Evolutionary conservation across 306 rosid genomes (phyloP).

Genomic region (Albizia julibrissin): DNA sequence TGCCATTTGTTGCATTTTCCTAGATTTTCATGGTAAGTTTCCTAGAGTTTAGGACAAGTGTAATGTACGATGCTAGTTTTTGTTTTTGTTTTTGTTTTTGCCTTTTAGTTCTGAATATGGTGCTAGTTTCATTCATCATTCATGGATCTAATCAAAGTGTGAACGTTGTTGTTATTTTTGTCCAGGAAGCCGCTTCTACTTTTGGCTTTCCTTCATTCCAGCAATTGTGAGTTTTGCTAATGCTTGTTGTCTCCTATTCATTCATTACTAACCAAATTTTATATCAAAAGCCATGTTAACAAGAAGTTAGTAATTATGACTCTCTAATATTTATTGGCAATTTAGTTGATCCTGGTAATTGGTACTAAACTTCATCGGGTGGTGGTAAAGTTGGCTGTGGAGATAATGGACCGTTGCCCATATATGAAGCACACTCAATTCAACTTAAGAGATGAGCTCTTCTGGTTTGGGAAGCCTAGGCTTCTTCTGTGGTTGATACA

Average conservation of each 20-base stretch:
- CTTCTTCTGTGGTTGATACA: slow-evolving; percentile 71
- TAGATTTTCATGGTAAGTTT: slow-evolving; percentile 81
- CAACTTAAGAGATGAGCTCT: slow-evolving; percentile 79
- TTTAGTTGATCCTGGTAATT: slow-evolving; percentile 73
- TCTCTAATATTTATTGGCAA: slow-evolving; percentile 18
- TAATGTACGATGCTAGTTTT: not conserved
- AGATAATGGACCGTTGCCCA: slow-evolving; percentile 56
- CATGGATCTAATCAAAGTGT: slow-evolving; percentile 22
- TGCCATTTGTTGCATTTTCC: slow-evolving; percentile 76
- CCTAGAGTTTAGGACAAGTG: not conserved
- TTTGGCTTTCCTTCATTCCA: slow-evolving; percentile 94
- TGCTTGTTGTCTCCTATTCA: not conserved
- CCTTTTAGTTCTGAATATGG: not conserved
- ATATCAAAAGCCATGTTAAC: not conserved
- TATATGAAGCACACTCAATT: slow-evolving; percentile 43
- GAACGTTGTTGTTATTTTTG: slow-evolving; percentile 31
- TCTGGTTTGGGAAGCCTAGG: slow-evolving; percentile 92
- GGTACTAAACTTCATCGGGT: slow-evolving; percentile 88
- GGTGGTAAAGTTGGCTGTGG: slow-evolving; percentile 89
- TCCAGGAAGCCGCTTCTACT: slow-evolving; percentile 87
- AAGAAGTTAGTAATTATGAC: not conserved
- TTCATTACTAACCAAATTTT: not conserved
- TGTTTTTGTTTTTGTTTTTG: not conserved
- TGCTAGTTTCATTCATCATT: not conserved
- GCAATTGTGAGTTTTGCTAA: slow-evolving; percentile 66